A percentile compares a stretch with the other conserved stretches of the same genome.
Conservation (phyloP, 2,329 filamentous ascomycete genomes). For the Trichocomaceae sp. region DNA sequence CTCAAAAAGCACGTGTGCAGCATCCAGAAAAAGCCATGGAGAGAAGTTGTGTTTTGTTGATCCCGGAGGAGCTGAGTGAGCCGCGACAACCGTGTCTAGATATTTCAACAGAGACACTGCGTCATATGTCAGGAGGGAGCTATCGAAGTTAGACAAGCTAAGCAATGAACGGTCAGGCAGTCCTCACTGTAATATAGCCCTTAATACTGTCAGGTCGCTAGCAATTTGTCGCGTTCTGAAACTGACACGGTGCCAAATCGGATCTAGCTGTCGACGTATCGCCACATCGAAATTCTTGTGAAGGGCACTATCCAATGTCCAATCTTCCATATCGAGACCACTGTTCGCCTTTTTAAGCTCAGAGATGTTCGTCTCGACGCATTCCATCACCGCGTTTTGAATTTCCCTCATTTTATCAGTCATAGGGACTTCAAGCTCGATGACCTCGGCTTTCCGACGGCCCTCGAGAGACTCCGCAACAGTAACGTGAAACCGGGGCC, state of each 20-base stretch:
- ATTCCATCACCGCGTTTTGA: constrained; percentile 90
- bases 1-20: constrained; percentile 88
- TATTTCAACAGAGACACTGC: constrained; percentile 87
- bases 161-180: not conserved
- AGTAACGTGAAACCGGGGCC: constrained; percentile 87
- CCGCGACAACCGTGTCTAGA: constrained; percentile 86
- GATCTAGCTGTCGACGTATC: constrained; percentile 82
- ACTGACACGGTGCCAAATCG: constrained; percentile 94
- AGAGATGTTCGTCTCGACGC: constrained; percentile 87
- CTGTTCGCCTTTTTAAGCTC: constrained; percentile 88
- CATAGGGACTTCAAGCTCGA: constrained; percentile 94
- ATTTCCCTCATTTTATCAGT: constrained; percentile 89
- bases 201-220: constrained; percentile 74
- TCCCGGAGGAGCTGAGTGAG: constrained; percentile 79
- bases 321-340: constrained; percentile 91
- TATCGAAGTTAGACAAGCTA: constrained; percentile 21
- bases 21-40: constrained; percentile 93
- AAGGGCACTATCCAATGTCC: constrained; percentile 88
- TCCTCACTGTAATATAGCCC: constrained; percentile 67
- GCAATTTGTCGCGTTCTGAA: constrained; percentile 95
- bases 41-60: constrained; percentile 84
- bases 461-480: constrained; percentile 87
- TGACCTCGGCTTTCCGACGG: constrained; percentile 88
- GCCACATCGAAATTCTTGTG: constrained; percentile 88
- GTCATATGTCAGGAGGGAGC: constrained; percentile 72